Conservation (phyloP, 192 early-diverging fungal species). For the Coemansia sp. region DNA sequence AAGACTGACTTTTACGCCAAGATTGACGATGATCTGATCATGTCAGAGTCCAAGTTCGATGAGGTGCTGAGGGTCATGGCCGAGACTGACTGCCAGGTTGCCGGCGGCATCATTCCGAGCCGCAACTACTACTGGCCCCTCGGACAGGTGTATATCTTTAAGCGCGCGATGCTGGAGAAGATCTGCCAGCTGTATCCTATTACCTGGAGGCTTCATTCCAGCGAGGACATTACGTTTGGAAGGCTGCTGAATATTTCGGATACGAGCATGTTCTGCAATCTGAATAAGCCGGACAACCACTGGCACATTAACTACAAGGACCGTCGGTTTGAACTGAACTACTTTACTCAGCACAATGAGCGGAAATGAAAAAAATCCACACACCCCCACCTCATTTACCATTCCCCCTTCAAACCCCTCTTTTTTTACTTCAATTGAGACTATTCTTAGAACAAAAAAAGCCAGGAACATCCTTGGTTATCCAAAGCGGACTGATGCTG, state of each 20-base stretch:
- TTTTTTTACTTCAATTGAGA: too few relatives aligned
- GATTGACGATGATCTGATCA: conserved; percentile 6
- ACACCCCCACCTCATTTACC: background rate
- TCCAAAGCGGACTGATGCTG: background rate
- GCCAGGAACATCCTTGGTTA: background rate
- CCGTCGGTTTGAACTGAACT: background rate
- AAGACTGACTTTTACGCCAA: conserved; percentile 6
- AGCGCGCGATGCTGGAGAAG: background rate
- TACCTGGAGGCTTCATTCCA: background rate
- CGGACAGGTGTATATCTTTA: conserved; percentile 4
- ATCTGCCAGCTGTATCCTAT: background rate
- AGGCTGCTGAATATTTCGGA: background rate
- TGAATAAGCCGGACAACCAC: background rate
- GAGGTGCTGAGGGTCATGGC: background rate
- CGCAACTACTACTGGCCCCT: background rate
- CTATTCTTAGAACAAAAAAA: background rate
- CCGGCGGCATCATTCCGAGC: background rate
- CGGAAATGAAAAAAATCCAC: background rate
- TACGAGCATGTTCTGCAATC: background rate
- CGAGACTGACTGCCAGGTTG: background rate
- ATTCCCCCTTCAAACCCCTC: background rate
- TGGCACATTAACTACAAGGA: conserved; percentile 6
- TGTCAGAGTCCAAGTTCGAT: background rate
- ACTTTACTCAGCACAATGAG: conserved; percentile 6
- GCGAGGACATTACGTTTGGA: conserved; percentile 5